Percentiles rank a stretch among this genome's conserved stretches.
phyloP scores from a whole-genome alignment of 2,329 filamentous ascomycete species.

The Polychaeton citri region DNA sequence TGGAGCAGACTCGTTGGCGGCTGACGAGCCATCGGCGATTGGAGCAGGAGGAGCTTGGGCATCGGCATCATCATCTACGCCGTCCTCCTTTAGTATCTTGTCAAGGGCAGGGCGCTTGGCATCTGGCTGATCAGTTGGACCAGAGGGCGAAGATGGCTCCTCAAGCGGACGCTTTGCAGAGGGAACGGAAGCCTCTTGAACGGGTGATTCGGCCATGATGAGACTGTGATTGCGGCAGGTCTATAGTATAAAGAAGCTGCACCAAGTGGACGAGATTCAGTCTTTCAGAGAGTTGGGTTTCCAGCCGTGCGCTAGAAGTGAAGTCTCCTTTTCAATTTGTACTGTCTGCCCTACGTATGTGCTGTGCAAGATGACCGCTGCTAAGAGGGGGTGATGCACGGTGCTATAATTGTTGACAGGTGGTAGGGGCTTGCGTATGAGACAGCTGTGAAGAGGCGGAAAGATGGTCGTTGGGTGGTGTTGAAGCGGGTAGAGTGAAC shows the following conservation, averaged over 20 bases:
- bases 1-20: slow-evolving; percentile 12
- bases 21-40: slow-evolving; percentile 10
- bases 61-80: slow-evolving; percentile 35
- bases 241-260: no score
- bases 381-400: not conserved
- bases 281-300: no score
- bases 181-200: slow-evolving; percentile 36
- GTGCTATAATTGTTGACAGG: no score
- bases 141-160: slow-evolving; percentile 89
- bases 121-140: slow-evolving; percentile 83
- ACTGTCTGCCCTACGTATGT: not conserved
- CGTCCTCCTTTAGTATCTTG: slow-evolving; percentile 63
- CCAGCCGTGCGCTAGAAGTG: not conserved
- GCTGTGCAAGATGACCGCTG: not conserved
- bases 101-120: slow-evolving; percentile 94
- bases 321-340: not conserved
- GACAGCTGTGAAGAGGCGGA: no score
- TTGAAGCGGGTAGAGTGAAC: no score
- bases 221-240: no score
- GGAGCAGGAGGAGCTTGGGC: slow-evolving; percentile 7
- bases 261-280: no score
- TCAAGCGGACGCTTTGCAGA: slow-evolving; percentile 90
- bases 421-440: no score
- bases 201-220: slow-evolving; percentile 6
- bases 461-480: no score